Evolutionary conservation across 192 early-diverging fungal species (phyloP).

Genomic region (Spizellomyces sp.): DNA sequence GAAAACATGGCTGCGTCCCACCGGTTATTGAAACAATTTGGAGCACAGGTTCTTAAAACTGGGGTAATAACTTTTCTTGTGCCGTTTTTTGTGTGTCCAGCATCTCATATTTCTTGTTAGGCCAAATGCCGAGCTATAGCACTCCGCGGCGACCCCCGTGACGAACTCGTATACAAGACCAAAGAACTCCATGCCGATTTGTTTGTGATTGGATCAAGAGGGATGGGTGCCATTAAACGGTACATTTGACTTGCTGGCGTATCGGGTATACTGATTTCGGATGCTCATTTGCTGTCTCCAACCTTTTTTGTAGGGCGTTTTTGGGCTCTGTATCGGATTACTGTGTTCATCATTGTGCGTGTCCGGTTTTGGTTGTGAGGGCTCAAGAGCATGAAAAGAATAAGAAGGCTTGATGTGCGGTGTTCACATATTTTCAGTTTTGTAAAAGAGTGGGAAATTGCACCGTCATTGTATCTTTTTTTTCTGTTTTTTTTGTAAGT

Average conservation of each 20-base stretch:
- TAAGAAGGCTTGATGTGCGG: too few species aligned
- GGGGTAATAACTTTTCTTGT: constrained; percentile 10
- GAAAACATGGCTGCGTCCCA: constrained; percentile 20
- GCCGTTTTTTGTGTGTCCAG: background rate
- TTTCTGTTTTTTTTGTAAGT: too few species aligned
- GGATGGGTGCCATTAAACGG: constrained; percentile 37
- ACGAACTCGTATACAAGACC: constrained; percentile 41
- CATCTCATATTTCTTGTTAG: constrained; percentile 1
- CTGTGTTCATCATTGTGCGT: constrained; percentile 39
- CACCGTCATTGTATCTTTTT: too few species aligned
- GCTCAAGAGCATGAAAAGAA: too few species aligned
- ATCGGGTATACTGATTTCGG: constrained; percentile 18
- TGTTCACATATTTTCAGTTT: too few species aligned
- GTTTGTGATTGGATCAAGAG: constrained; percentile 39
- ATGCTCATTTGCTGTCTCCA: constrained; percentile 12
- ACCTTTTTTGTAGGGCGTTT: constrained; percentile 32
- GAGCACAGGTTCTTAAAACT: constrained; percentile 23
- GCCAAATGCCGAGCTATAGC: constrained; percentile 42
- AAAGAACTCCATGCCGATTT: constrained; percentile 37
- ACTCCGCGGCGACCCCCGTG: constrained; percentile 49
- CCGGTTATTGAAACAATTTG: constrained; percentile 23
- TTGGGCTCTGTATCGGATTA: constrained; percentile 51
- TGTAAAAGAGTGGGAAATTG: too few species aligned
- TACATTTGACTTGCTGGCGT: background rate
- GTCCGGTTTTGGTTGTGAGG: constrained; percentile 20